Percentiles rank a stretch among this genome's conserved stretches.
Evolutionary conservation across 2,329 filamentous ascomycete species (phyloP).

Genomic region (Aspergillus novofumigatus): DNA sequence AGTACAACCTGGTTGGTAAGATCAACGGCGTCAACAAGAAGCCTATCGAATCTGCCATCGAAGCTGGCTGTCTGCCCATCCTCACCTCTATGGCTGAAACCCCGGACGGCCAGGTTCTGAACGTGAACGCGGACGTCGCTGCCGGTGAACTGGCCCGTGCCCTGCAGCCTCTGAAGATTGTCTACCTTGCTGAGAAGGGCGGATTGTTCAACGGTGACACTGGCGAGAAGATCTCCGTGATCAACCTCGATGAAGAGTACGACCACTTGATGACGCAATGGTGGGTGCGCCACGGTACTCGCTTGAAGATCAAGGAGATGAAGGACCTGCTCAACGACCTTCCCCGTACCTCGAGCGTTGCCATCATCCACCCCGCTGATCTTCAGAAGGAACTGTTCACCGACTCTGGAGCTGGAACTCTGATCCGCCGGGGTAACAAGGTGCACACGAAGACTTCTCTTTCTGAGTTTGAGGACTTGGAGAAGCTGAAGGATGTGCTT

Average conservation of each 20-base stretch:
- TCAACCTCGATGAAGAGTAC: conserved; percentile 96
- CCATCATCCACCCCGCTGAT: conserved; percentile 94
- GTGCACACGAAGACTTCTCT: conserved; percentile 69
- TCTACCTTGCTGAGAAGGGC: conserved; percentile 97
- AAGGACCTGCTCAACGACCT: conserved; percentile 87
- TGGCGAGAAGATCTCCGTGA: conserved; percentile 92
- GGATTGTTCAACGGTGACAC: conserved; percentile 90
- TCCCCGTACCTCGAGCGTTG: conserved; percentile 87
- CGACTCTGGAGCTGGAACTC: conserved; percentile 86
- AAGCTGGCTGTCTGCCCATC: conserved; percentile 86
- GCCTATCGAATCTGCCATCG: conserved; percentile 86
- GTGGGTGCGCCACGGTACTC: conserved; percentile 92
- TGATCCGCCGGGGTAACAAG: conserved; percentile 90
- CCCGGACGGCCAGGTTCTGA: conserved; percentile 83
- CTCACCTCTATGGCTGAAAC: conserved; percentile 96
- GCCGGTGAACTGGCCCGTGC: conserved; percentile 87
- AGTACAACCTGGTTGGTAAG: conserved; percentile 93
- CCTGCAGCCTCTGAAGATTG: conserved; percentile 91
- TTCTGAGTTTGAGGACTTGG: conserved; percentile 69
- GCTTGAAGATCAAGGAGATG: conserved; percentile 96
- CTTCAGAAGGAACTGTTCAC: conserved; percentile 97
- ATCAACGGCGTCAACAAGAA: conserved; percentile 88
- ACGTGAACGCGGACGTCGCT: conserved; percentile 96
- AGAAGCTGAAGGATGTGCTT: conserved; percentile 75
- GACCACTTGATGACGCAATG: conserved; percentile 87